phyloP scores from a whole-genome alignment of 495 filamentous ascomycete genomes.

The Aspergillus leporis region DNA sequence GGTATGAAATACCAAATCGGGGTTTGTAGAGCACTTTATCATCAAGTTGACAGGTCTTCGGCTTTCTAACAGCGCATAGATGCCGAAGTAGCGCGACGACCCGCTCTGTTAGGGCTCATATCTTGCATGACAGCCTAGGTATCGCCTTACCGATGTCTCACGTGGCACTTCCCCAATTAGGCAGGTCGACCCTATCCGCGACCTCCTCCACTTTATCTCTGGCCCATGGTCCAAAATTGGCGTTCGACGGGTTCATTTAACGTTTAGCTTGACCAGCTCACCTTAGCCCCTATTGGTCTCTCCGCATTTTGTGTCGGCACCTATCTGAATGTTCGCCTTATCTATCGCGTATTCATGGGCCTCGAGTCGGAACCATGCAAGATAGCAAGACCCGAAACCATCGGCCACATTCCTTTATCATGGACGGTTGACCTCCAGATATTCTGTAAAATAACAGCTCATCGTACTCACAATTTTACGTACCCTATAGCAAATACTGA shows the following conservation, averaged over 20 bases:
- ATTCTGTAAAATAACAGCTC: background rate
- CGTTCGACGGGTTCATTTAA: background rate
- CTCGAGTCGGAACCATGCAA: background rate
- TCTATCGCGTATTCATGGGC: background rate
- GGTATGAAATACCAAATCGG: background rate
- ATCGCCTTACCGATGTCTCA: background rate
- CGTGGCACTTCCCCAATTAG: too few species aligned
- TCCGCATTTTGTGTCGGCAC: slow-evolving; percentile 1
- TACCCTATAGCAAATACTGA: slow-evolving; percentile 16
- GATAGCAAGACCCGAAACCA: background rate
- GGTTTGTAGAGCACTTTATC: background rate
- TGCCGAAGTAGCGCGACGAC: background rate
- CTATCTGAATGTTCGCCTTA: background rate
- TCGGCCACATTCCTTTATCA: background rate
- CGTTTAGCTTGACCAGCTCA: background rate
- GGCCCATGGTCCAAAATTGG: too few species aligned
- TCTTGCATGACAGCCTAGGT: too few species aligned
- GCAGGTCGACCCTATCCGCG: slow-evolving; percentile 10
- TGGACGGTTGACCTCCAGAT: background rate
- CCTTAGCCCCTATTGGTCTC: background rate
- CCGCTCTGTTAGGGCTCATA: too few species aligned
- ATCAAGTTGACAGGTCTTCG: too few species aligned
- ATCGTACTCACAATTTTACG: background rate
- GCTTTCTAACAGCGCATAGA: too few species aligned
- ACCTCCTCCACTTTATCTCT: too few species aligned